phyloP scores from a whole-genome alignment of 139 green algal species.

The Volvox africanus region DNA sequence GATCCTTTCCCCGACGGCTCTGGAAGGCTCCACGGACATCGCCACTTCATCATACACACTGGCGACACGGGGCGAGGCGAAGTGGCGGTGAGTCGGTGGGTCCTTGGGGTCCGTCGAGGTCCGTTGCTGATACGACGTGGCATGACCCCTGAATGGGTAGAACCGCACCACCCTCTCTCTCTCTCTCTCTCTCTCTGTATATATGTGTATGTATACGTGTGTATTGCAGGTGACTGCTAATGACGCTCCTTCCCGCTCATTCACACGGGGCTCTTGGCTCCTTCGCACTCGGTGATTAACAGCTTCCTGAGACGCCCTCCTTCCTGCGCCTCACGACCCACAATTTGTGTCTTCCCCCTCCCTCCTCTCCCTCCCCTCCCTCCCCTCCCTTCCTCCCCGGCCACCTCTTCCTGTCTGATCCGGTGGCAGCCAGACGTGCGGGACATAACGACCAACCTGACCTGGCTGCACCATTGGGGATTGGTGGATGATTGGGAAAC shows the following conservation, averaged over 20 bases:
- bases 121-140: not conserved
- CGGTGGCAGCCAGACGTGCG: not conserved
- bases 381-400: not conserved
- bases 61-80: slow-evolving; percentile 44
- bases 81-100: slow-evolving; percentile 6
- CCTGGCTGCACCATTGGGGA: slow-evolving; percentile 61
- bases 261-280: no score
- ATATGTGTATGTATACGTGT: no score
- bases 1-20: no score
- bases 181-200: not conserved
- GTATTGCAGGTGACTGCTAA: no score
- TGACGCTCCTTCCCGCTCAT: no score
- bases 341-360: not conserved
- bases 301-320: no score
- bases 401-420: no score
- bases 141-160: no score
- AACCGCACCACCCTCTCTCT: not conserved
- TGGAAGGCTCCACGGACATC: slow-evolving; percentile 23
- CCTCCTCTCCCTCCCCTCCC: not conserved
- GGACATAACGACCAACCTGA: slow-evolving; percentile 12
- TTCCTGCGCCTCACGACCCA: not conserved
- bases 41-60: slow-evolving; percentile 56
- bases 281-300: no score
- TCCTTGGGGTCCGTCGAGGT: no score
- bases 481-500: slow-evolving; percentile 20